These are phyloP conservation scores for Tagetes erecta DNA, from an alignment of 129 eudicot genomes.

Conservation along the genomic window DNA sequence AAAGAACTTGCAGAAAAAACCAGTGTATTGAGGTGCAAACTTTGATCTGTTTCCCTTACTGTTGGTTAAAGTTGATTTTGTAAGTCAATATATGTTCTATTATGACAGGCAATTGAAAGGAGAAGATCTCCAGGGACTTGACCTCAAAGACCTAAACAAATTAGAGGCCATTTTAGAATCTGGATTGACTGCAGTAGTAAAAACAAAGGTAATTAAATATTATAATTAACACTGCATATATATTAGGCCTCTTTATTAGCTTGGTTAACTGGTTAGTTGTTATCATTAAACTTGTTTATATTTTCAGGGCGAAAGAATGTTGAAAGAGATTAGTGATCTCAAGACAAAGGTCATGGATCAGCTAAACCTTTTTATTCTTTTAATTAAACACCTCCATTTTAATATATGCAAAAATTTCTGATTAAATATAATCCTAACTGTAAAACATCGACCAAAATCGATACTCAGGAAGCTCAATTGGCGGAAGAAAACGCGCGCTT, in stretches of 20 bases:
- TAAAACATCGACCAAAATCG: slow-evolving; percentile 7
- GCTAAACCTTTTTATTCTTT: slow-evolving; percentile 18
- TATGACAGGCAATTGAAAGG: slow-evolving; percentile 37
- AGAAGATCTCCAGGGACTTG: slow-evolving; percentile 39
- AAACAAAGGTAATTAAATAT: slow-evolving; percentile 38
- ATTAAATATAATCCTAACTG: slow-evolving; percentile 16
- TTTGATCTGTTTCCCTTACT: neutral
- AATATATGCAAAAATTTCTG: too few relatives aligned
- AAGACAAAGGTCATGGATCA: slow-evolving; percentile 35
- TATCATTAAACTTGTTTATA: neutral
- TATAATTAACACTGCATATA: neutral
- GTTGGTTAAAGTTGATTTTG: too few relatives aligned
- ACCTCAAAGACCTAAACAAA: slow-evolving; percentile 29
- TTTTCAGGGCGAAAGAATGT: slow-evolving; percentile 32
- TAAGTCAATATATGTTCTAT: too few relatives aligned
- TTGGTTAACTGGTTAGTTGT: slow-evolving; percentile 5
- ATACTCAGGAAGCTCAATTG: slow-evolving; percentile 31
- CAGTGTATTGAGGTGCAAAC: slow-evolving; percentile 28
- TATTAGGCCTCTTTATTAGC: slow-evolving; percentile 16
- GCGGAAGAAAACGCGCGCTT: slow-evolving; percentile 32
- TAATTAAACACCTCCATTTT: neutral
- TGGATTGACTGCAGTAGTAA: slow-evolving; percentile 36
- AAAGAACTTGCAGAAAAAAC: slow-evolving; percentile 37
- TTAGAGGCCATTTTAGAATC: slow-evolving; percentile 34
- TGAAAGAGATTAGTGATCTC: slow-evolving; percentile 23